Evolutionary conservation across 441 rosid species (phyloP).

Genomic region (Brassica hybrid): DNA sequence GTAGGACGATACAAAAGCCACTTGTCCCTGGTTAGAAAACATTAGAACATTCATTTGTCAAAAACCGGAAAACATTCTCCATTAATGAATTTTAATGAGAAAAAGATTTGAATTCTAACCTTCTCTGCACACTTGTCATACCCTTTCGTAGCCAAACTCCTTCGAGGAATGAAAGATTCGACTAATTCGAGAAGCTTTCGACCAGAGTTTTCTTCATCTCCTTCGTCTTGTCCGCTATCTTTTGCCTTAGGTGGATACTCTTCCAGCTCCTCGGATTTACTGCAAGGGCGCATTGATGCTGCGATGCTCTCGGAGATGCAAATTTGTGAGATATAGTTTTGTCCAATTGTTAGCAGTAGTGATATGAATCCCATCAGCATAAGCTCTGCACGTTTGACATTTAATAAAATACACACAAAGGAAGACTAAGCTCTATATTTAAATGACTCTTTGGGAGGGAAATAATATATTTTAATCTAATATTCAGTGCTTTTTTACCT

Average conservation of each 20-base stretch:
- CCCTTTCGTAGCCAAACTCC: too few species aligned
- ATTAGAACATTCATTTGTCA: neutral
- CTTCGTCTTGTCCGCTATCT: too few species aligned
- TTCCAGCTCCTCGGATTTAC: too few species aligned
- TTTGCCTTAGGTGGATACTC: too few species aligned
- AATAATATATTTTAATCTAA: neutral
- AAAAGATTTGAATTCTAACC: neutral
- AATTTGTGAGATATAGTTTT: constrained; percentile 44
- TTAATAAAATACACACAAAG: too few species aligned
- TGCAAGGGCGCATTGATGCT: constrained; percentile 22
- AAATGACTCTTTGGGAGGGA: constrained; percentile 1
- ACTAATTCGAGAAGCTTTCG: too few species aligned
- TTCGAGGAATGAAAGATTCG: too few species aligned
- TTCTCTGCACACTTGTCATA: too few species aligned
- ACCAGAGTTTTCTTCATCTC: too few species aligned
- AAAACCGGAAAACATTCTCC: neutral
- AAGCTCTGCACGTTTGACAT: constrained; percentile 51
- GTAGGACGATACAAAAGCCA: constrained; percentile 58
- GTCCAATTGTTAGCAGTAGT: constrained; percentile 64
- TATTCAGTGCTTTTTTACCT: constrained; percentile 43
- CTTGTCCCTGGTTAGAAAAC: constrained; percentile 51
- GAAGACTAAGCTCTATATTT: neutral
- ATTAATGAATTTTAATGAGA: neutral
- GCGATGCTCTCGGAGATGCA: constrained; percentile 51
- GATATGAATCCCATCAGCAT: constrained; percentile 82